These are phyloP conservation scores for Sclerotinia spermophila DNA, from an alignment of 2,329 filamentous ascomycete genomes.

Conservation along the genomic window DNA sequence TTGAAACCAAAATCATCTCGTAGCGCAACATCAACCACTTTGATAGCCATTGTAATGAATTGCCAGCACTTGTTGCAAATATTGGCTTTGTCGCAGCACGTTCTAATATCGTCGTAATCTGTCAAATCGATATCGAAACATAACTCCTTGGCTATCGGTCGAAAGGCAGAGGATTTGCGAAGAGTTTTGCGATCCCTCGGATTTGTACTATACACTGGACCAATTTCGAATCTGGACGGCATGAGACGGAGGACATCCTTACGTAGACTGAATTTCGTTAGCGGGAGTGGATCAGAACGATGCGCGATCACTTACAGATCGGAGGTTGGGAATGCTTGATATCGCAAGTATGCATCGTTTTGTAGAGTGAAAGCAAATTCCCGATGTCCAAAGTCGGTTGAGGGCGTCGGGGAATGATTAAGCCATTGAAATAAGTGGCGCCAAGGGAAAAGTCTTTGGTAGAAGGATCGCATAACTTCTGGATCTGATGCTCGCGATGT, in stretches of 20 bases:
- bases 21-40: slow-evolving; percentile 81
- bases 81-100: slow-evolving; percentile 88
- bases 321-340: slow-evolving; percentile 71
- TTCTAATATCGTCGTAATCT: slow-evolving; percentile 95
- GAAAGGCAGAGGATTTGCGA: slow-evolving; percentile 75
- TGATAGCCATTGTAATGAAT: slow-evolving; percentile 97
- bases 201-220: slow-evolving; percentile 92
- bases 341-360: slow-evolving; percentile 88
- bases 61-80: slow-evolving; percentile 95
- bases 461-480: slow-evolving; percentile 88
- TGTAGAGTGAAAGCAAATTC: slow-evolving; percentile 96
- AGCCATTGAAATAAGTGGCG: slow-evolving; percentile 95
- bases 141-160: slow-evolving; percentile 84
- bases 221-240: slow-evolving; percentile 95
- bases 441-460: slow-evolving; percentile 93
- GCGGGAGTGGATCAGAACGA: slow-evolving; percentile 8
- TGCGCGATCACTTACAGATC: slow-evolving; percentile 49
- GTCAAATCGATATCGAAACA: slow-evolving; percentile 99
- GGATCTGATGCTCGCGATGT: slow-evolving; percentile 61
- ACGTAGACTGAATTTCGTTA: slow-evolving; percentile 57
- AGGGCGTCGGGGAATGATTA: slow-evolving; percentile 84
- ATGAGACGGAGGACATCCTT: slow-evolving; percentile 88
- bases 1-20: slow-evolving; percentile 94
- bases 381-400: slow-evolving; percentile 83
- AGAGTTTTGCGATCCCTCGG: slow-evolving; percentile 89